Base-by-base conservation (phyloP, 441 rosid genomes). In the Aquilaria agallochum region DNA sequence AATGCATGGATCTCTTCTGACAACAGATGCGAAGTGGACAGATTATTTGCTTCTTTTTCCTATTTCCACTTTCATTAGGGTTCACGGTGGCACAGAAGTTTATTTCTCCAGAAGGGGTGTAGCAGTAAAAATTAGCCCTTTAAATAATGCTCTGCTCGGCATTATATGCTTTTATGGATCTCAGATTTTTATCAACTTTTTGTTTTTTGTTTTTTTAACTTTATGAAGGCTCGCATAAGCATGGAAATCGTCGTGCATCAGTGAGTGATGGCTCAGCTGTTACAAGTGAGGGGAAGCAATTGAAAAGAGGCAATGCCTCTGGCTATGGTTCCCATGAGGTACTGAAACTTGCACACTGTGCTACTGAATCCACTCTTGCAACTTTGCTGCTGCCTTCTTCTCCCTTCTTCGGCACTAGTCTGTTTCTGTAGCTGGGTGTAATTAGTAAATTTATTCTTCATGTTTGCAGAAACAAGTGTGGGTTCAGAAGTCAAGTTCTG, bases 401-500 rank as follows among this genome's bases (percentile, higher is more conserved):
- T 34, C 40, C 27, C 27, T 20, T 34, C 40, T 3, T 34, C 6
- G 40, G 40, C 6, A 0, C 40, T 34, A 34, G 40, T 34, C 6
- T 57, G 2, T 3, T 34, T 6, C 40, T 34, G 6, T 34, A 34
- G 5, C 0, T 34, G 4, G 6, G 4, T 34, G 40, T 3, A 34
- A 34, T n/a, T 10, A 10, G 42, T 33, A 3, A 32, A 51, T 34
- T 31, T 44, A 13, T 11, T 48, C 53, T 33, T 66, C 57, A 5
- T 63, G 42, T 74, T 63, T 56, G 58, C 86, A 87, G 90, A 87
- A 87, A 78, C 94, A 84, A 76, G 87, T 87, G 46, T 87, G 94
- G 94, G 84, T 87, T 73, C 90, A 87, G 74, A 87, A 87, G 76
- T 79, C 90, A 20, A 74, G 80, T 69, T 80, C 88, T 55, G 88